Conservation (phyloP, 495 filamentous ascomycete genomes). For the Trichoderma erinaceum region DNA sequence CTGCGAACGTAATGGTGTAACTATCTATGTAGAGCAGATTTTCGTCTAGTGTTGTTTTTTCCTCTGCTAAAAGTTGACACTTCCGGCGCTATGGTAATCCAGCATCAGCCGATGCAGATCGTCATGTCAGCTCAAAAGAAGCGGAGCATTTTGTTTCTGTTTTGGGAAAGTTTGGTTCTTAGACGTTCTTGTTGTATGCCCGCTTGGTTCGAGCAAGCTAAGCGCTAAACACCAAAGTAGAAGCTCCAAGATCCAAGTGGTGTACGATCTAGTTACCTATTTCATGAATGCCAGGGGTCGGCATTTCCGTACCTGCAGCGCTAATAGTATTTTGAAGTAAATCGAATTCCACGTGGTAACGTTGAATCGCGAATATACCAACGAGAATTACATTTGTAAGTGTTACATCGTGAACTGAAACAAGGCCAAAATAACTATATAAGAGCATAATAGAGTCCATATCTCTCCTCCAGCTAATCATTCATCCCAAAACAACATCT, state of each 20-base stretch:
- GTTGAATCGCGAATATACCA: not conserved
- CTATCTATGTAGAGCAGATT: not conserved
- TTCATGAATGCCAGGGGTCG: not conserved
- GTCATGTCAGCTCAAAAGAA: not conserved
- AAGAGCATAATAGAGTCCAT: not conserved
- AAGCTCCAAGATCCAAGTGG: constrained; percentile 8
- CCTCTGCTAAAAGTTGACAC: not conserved
- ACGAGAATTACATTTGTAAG: not conserved
- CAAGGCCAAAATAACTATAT: not conserved
- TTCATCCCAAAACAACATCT: not conserved
- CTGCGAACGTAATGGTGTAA: not conserved
- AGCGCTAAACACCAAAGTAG: constrained; percentile 9
- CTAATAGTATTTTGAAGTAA: not conserved
- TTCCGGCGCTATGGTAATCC: not conserved
- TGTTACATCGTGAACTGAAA: not conserved
- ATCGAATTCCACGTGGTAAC: not conserved
- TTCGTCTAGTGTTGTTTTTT: not conserved
- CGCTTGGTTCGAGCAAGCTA: not conserved
- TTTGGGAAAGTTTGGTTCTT: not conserved
- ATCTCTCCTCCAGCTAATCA: not conserved
- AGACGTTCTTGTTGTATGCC: not conserved
- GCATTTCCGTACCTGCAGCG: not conserved
- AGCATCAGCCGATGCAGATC: constrained; percentile 6
- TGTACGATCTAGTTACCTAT: not conserved
- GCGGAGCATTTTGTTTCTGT: not conserved